phyloP scores from a whole-genome alignment of 2,329 filamentous ascomycete species.

The Amauroascus niger region DNA sequence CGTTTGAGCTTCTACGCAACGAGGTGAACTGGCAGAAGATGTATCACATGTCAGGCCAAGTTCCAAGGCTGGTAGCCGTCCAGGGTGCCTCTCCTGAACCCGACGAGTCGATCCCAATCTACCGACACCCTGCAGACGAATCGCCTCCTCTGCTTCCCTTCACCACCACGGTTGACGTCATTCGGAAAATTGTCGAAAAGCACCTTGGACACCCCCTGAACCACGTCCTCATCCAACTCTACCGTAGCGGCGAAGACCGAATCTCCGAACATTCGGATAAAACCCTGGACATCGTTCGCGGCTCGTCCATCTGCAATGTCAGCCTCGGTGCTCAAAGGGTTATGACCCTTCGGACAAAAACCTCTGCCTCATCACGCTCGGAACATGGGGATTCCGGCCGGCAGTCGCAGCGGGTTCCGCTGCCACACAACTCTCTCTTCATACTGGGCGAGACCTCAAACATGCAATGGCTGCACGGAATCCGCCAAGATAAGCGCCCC shows the following conservation, averaged over 20 bases:
- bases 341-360: constrained; percentile 74
- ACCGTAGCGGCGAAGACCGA: constrained; percentile 78
- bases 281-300: constrained; percentile 75
- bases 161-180: constrained; percentile 58
- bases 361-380: constrained; percentile 26
- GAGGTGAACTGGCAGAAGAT: constrained; percentile 86
- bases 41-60: constrained; percentile 83
- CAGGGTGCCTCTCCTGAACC: constrained; percentile 52
- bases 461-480: constrained; percentile 80
- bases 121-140: constrained; percentile 87
- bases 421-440: constrained; percentile 86
- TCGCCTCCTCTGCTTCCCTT: constrained; percentile 68
- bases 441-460: constrained; percentile 75
- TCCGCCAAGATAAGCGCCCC: constrained; percentile 72
- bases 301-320: constrained; percentile 80
- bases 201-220: constrained; percentile 72
- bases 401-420: constrained; percentile 54
- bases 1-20: constrained; percentile 59
- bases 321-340: constrained; percentile 85
- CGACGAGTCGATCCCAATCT: constrained; percentile 70
- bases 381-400: constrained; percentile 36
- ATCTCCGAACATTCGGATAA: constrained; percentile 98
- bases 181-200: constrained; percentile 60
- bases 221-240: constrained; percentile 85
- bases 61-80: constrained; percentile 82